Conservation (phyloP, 768 basidiomycete genomes). For the Trametes cinnabarina region DNA sequence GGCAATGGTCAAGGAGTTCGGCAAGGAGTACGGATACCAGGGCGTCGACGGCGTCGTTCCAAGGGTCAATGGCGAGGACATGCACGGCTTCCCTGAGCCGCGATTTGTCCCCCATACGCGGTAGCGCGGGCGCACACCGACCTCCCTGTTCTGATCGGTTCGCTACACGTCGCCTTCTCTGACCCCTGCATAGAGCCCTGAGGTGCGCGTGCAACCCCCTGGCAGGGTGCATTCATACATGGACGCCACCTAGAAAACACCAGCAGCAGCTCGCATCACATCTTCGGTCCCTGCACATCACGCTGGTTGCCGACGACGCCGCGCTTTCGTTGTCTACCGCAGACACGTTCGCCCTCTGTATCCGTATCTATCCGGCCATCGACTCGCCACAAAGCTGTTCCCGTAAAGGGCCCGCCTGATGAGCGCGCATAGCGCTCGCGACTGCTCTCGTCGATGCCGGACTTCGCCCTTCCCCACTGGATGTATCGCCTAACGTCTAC, state of each 20-base stretch:
- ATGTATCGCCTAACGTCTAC: slow-evolving; percentile 8
- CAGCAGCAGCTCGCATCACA: not conserved
- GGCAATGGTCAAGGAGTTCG: slow-evolving; percentile 82
- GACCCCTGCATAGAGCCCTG: slow-evolving; percentile 2
- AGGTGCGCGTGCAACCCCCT: not conserved
- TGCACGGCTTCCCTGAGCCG: slow-evolving; percentile 11
- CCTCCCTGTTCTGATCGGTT: not conserved
- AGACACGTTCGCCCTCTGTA: slow-evolving; percentile 7
- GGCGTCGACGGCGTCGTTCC: slow-evolving; percentile 73
- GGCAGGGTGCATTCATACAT: not conserved
- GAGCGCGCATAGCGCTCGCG: not conserved
- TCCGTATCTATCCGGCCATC: slow-evolving; percentile 1
- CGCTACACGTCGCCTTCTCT: not conserved
- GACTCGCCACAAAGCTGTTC: not conserved
- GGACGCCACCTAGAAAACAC: not conserved
- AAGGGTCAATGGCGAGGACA: slow-evolving; percentile 36
- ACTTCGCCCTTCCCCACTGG: not conserved
- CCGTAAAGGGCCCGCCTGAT: not conserved
- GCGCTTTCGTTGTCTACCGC: not conserved
- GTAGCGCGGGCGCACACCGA: not conserved
- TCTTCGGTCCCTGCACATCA: not conserved
- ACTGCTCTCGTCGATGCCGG: not conserved
- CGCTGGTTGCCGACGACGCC: not conserved
- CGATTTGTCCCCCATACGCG: slow-evolving; percentile 1
- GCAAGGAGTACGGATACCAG: slow-evolving; percentile 69